Conservation (phyloP, 2,329 filamentous ascomycete species). For the Ophiobolus disseminans region DNA sequence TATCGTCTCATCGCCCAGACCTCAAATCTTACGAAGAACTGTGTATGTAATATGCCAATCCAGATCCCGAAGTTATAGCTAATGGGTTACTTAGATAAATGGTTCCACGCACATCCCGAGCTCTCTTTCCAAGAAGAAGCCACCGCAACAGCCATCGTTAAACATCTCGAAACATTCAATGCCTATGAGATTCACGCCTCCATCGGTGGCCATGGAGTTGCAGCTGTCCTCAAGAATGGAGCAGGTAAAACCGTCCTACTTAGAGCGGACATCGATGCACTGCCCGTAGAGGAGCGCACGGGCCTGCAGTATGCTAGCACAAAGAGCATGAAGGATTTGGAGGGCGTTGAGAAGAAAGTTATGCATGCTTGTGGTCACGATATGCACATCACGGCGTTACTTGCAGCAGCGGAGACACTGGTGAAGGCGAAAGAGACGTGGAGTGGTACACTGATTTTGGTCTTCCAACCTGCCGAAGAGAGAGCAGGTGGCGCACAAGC, state of each 20-base stretch:
- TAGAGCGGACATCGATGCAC: slow-evolving; percentile 68
- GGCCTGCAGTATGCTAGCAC: slow-evolving; percentile 63
- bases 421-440: slow-evolving; percentile 56
- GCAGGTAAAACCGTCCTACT: slow-evolving; percentile 63
- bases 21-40: slow-evolving; percentile 42
- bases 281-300: slow-evolving; percentile 65
- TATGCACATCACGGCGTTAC: slow-evolving; percentile 66
- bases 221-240: slow-evolving; percentile 64
- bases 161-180: slow-evolving; percentile 35
- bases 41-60: slow-evolving; percentile 27
- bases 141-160: slow-evolving; percentile 40
- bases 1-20: slow-evolving; percentile 33
- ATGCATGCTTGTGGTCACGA: slow-evolving; percentile 74
- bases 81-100: slow-evolving; percentile 30
- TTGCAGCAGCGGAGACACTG: slow-evolving; percentile 63
- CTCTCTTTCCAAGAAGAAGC: slow-evolving; percentile 46
- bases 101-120: slow-evolving; percentile 46
- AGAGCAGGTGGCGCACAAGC: slow-evolving; percentile 66
- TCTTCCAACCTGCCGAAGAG: slow-evolving; percentile 75
- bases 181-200: slow-evolving; percentile 55
- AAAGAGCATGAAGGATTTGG: slow-evolving; percentile 52
- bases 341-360: slow-evolving; percentile 60
- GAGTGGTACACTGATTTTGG: slow-evolving; percentile 67
- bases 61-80: not conserved
- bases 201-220: slow-evolving; percentile 67